phyloP scores from a whole-genome alignment of 2,329 filamentous ascomycete genomes.

The Magnaporthiopsis rhizophila region DNA sequence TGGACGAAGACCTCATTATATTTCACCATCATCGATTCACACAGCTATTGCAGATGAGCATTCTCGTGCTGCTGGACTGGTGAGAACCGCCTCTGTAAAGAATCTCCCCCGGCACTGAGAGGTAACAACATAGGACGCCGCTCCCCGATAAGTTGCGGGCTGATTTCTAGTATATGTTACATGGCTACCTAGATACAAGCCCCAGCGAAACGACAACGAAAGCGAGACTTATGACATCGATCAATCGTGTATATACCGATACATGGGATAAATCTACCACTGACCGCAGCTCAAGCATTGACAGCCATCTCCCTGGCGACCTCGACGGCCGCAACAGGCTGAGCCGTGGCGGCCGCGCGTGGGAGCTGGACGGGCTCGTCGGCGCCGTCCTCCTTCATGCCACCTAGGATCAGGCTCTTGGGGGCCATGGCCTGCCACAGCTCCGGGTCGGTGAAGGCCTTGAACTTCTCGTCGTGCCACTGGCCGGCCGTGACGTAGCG shows the following conservation, averaged over 20 bases:
- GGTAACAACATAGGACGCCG: too few species aligned
- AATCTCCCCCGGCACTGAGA: too few species aligned
- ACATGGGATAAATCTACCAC: background rate
- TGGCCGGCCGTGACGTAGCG: slow-evolving; percentile 43
- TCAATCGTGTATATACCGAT: background rate
- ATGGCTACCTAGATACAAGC: background rate
- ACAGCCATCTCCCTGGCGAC: background rate
- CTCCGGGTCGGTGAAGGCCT: slow-evolving; percentile 35
- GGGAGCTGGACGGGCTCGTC: slow-evolving; percentile 15
- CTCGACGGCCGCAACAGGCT: background rate
- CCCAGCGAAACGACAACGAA: background rate
- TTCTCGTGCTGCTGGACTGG: too few species aligned
- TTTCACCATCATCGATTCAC: too few species aligned
- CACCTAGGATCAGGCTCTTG: slow-evolving; percentile 39
- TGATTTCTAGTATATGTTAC: too few species aligned
- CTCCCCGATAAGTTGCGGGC: too few species aligned
- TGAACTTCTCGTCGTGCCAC: slow-evolving; percentile 49
- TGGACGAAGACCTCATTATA: too few species aligned
- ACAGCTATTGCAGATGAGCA: too few species aligned
- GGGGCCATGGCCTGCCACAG: slow-evolving; percentile 38
- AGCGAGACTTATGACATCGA: background rate
- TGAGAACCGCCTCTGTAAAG: too few species aligned
- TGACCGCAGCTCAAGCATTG: background rate
- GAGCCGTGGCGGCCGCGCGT: background rate
- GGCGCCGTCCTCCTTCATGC: slow-evolving; percentile 36